These are phyloP conservation scores for Mycogone perniciosa DNA, from an alignment of 2,329 filamentous ascomycete genomes.

Conservation along the genomic window DNA sequence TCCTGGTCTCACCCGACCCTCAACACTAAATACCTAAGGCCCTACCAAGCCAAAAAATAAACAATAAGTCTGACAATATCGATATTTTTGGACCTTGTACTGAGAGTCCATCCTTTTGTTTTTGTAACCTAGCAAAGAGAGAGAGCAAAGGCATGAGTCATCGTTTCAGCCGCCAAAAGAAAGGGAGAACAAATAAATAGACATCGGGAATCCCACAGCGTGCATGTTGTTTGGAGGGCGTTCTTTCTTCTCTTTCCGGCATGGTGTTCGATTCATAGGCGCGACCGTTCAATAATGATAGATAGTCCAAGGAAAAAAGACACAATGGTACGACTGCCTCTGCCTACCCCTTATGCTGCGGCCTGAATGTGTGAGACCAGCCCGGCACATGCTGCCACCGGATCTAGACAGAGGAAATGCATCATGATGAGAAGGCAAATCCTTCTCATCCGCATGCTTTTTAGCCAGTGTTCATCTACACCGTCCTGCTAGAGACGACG, in stretches of 20 bases:
- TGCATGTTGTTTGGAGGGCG: neutral
- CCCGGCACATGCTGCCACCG: constrained; percentile 15
- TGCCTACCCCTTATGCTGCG: constrained; percentile 6
- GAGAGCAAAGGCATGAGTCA: constrained; percentile 4
- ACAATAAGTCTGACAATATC: neutral
- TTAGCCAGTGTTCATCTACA: constrained; percentile 10
- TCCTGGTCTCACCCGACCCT: neutral
- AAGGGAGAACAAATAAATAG: neutral
- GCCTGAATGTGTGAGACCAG: constrained; percentile 17
- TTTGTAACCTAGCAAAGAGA: neutral
- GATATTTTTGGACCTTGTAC: neutral
- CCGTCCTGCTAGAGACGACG: constrained; percentile 7
- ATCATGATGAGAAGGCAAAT: constrained; percentile 1
- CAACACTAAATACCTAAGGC: constrained; percentile 1
- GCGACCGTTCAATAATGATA: constrained; percentile 14
- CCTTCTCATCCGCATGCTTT: neutral
- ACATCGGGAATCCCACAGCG: constrained; percentile 8
- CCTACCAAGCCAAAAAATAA: constrained; percentile 2
- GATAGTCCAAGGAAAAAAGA: constrained; percentile 8
- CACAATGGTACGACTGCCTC: constrained; percentile 4
- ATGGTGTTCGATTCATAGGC: constrained; percentile 11
- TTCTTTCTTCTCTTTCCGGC: constrained; percentile 7
- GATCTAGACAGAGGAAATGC: constrained; percentile 7
- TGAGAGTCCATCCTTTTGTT: neutral
- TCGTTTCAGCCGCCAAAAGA: constrained; percentile 2